Conservation (phyloP, 2,329 filamentous ascomycete genomes). For the Malbranchea cinnamomea region DNA sequence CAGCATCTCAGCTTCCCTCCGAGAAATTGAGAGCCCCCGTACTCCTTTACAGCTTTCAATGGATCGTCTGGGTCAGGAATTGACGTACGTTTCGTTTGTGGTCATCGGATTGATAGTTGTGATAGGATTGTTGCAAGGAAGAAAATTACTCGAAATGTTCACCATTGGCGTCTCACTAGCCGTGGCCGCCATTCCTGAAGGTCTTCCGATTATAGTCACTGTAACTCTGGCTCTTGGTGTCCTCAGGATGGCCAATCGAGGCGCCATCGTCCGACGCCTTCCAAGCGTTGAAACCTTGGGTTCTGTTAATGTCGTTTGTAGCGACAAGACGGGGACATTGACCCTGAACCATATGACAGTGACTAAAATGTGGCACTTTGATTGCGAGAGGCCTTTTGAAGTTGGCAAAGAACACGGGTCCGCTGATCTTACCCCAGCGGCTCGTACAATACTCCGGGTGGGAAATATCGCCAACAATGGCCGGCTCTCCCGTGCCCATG, state of each 20-base stretch:
- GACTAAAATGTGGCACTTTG: constrained; percentile 92
- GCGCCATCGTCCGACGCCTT: constrained; percentile 88
- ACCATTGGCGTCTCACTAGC: constrained; percentile 94
- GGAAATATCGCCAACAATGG: constrained; percentile 96
- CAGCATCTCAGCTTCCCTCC: constrained; percentile 84
- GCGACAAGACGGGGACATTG: constrained; percentile 91
- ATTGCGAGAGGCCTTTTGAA: constrained; percentile 43
- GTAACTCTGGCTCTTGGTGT: constrained; percentile 91
- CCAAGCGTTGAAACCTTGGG: constrained; percentile 95
- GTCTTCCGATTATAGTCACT: constrained; percentile 93
- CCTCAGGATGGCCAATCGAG: constrained; percentile 85
- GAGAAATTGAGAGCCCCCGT: constrained; percentile 85
- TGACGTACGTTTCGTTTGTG: constrained; percentile 91
- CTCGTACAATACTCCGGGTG: constrained; percentile 68
- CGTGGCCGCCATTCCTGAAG: constrained; percentile 91
- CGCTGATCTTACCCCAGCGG: constrained; percentile 52
- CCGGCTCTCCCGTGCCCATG: constrained; percentile 57
- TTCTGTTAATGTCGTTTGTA: constrained; percentile 99
- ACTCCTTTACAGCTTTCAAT: constrained; percentile 91
- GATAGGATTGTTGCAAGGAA: constrained; percentile 79
- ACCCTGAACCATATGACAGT: constrained; percentile 98
- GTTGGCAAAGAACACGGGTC: constrained; percentile 39
- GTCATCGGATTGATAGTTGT: constrained; percentile 89
- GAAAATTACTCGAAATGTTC: constrained; percentile 83
- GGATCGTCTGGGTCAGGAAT: constrained; percentile 90